Conservation (phyloP, 2,329 filamentous ascomycete species). For the Dothideomycetes sp. region DNA sequence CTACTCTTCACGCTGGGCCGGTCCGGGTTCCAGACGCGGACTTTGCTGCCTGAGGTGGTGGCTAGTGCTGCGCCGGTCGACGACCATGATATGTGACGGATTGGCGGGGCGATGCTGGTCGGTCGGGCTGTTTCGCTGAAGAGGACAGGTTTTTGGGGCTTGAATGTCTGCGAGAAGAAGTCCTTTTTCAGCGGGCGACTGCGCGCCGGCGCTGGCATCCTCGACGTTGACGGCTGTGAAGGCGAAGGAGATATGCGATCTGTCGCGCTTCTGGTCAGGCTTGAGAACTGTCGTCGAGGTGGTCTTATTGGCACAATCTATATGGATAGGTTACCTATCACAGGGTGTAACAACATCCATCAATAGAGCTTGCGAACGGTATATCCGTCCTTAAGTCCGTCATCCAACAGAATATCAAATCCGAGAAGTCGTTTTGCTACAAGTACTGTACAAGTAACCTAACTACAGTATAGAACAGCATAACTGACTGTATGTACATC, state of each 20-base stretch:
- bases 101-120: constrained; percentile 23
- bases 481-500: not conserved
- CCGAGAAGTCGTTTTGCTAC: constrained; percentile 4
- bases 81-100: constrained; percentile 64
- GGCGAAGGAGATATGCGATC: constrained; percentile 1
- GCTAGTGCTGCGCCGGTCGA: constrained; percentile 75
- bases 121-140: constrained; percentile 44
- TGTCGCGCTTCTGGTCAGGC: constrained; percentile 1
- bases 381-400: not conserved
- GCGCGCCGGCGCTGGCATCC: constrained; percentile 33
- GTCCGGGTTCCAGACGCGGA: constrained; percentile 77
- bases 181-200: constrained; percentile 58
- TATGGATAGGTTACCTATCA: not conserved
- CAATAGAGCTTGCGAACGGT: too few species aligned
- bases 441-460: not conserved
- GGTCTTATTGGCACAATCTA: not conserved
- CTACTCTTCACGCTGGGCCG: constrained; percentile 63
- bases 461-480: not conserved
- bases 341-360: too few species aligned
- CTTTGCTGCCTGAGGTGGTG: constrained; percentile 61
- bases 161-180: constrained; percentile 58
- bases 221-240: too few species aligned
- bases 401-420: constrained; percentile 7
- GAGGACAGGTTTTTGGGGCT: constrained; percentile 57
- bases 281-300: constrained; percentile 2